A percentile compares a stretch with the other conserved stretches of the same genome.
Evolutionary conservation across 768 basidiomycete species (phyloP).

Genomic region (Suillus discolor): DNA sequence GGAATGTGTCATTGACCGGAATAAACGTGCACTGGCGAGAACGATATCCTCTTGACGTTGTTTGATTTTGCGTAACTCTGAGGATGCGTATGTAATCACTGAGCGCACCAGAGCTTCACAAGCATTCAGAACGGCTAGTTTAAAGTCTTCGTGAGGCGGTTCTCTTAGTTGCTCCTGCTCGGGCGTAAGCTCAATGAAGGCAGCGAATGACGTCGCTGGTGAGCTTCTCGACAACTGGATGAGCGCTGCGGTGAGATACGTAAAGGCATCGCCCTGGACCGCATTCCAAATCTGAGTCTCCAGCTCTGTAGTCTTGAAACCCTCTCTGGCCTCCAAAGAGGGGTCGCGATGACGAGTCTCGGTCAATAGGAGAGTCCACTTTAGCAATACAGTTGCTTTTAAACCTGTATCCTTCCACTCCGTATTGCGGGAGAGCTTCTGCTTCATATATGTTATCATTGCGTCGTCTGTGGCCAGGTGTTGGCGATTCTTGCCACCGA

Average conservation of each 20-base stretch:
- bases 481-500: conserved; percentile 48
- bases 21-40: conserved; percentile 61
- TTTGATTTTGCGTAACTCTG: conserved; percentile 83
- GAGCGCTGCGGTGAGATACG: conserved; percentile 64
- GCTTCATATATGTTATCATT: conserved; percentile 60
- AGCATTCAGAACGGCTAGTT: conserved; percentile 57
- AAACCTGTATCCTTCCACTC: conserved; percentile 73
- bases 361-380: conserved; percentile 87
- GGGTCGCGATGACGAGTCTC: conserved; percentile 72
- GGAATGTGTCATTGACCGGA: conserved; percentile 47
- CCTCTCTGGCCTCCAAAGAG: conserved; percentile 61
- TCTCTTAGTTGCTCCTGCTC: conserved; percentile 44
- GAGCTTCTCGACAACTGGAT: conserved; percentile 44
- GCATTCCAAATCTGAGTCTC: conserved; percentile 83
- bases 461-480: conserved; percentile 47
- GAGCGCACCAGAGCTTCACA: conserved; percentile 76
- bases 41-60: conserved; percentile 87
- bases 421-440: conserved; percentile 50
- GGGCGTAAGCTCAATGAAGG: conserved; percentile 36
- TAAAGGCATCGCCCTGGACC: conserved; percentile 81
- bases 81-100: conserved; percentile 74
- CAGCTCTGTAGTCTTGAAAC: conserved; percentile 76
- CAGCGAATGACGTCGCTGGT: conserved; percentile 41
- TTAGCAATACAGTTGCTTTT: conserved; percentile 74
- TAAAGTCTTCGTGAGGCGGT: conserved; percentile 43